phyloP scores from a whole-genome alignment of 106 monocot species.

The Platanthera guangdongensis region DNA sequence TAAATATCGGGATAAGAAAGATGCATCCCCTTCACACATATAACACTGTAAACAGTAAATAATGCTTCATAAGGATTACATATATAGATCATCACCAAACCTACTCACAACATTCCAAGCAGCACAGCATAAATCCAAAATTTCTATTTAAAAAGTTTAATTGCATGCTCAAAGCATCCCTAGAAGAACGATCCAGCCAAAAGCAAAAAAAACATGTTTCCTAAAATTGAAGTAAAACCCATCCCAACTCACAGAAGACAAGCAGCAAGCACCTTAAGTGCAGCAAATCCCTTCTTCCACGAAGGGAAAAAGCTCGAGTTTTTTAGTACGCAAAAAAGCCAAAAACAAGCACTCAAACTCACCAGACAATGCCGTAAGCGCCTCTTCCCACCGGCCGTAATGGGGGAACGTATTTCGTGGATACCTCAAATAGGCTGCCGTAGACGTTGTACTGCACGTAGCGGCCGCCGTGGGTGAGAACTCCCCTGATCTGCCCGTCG shows the following conservation, averaged over 20 bases:
- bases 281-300: neutral
- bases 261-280: neutral
- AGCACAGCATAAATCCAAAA: neutral
- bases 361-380: slow-evolving; percentile 67
- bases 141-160: neutral
- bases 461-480: slow-evolving; percentile 29
- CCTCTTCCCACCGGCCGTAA: slow-evolving; percentile 58
- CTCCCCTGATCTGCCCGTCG: slow-evolving; percentile 35
- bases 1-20: too few relatives aligned
- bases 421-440: slow-evolving; percentile 54
- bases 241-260: neutral
- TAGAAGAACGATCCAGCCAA: neutral
- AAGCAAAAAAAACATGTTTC: too few relatives aligned
- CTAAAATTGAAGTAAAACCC: too few relatives aligned
- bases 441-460: slow-evolving; percentile 51
- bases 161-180: neutral
- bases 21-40: too few relatives aligned
- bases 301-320: neutral
- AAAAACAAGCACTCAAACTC: slow-evolving; percentile 4
- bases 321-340: neutral
- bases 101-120: neutral
- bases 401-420: slow-evolving; percentile 56
- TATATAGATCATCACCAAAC: neutral
- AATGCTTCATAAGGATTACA: too few relatives aligned
- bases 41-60: too few relatives aligned